Evolutionary conservation across 177 flowering plant species (phyloP), one percentile per base, ranked within the genome.

Genomic region (Telopea speciosissima): DNA sequence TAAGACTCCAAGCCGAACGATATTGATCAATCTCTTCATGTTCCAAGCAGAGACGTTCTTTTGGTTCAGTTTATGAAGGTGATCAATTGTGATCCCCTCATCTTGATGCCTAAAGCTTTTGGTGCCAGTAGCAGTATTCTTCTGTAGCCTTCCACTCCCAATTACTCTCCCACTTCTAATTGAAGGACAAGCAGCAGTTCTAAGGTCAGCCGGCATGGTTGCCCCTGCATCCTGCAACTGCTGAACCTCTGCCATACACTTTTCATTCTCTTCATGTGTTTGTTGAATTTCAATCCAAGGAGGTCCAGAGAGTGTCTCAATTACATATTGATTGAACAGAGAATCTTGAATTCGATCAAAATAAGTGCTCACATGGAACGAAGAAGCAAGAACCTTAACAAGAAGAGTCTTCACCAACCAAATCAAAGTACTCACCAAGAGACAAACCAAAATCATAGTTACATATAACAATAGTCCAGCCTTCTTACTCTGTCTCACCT

Each of bases 31-130:
- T 77, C 94, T 86, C 80, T 92, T 92, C 97, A 93, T 93, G 61
- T 87, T 93, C 97, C 98, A 93, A 14, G 97, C 98, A 8, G 98
- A 93, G 0, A 93, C 77, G 73, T 94, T 94, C 74, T 87, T 85
- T 21, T 79, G 86, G 70, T 85, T 90, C 62, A 94, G 64, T 72
- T 78, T 90, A 36, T 89, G 92, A 70, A 94, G 74, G 68, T 88
- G 81, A 24, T 88, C 89, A 42, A 91, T 85, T 0, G 87, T 76
- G 40, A 93, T 89, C 62, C 85, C 91, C 8, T 85, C 82, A 49
- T 85, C 82, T 11, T 52, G 74, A 28, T 76, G 82, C 79, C 71
- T 83, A 0, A 65, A 11, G 69, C 85, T 88, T 44, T 77, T 80
- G 3, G 68, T 77, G 19, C 62, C 11, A 23, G 14, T 17, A 0